phyloP scores from a whole-genome alignment of 2,329 filamentous ascomycete species.

The Ophiostoma fasciatum region DNA sequence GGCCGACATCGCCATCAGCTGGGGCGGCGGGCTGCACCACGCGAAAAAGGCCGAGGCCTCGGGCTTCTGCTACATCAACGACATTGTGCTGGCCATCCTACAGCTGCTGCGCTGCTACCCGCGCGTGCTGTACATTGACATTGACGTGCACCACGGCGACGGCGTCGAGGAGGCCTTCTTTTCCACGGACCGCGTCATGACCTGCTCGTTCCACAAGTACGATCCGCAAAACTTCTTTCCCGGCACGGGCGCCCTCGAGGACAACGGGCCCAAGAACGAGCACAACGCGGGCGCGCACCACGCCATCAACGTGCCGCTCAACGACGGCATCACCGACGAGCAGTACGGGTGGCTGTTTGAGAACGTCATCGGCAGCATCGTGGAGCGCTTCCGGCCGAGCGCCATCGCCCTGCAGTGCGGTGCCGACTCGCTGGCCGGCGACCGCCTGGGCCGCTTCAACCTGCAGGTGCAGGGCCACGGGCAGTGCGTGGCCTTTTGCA shows the following conservation, averaged over 20 bases:
- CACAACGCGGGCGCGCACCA: constrained; percentile 81
- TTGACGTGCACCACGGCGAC: constrained; percentile 77
- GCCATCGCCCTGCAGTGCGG: constrained; percentile 94
- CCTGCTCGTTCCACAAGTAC: constrained; percentile 93
- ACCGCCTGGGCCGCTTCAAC: constrained; percentile 90
- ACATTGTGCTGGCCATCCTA: constrained; percentile 87
- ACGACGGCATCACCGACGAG: constrained; percentile 81
- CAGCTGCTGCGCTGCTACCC: constrained; percentile 71
- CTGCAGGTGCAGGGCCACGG: constrained; percentile 91
- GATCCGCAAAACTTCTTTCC: constrained; percentile 75
- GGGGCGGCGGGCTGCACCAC: constrained; percentile 92
- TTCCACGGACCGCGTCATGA: constrained; percentile 72
- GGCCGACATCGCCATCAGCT: constrained; percentile 92
- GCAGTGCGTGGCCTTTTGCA: constrained; percentile 79
- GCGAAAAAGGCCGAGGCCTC: constrained; percentile 89
- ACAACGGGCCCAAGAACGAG: constrained; percentile 70
- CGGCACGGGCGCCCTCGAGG: constrained; percentile 73
- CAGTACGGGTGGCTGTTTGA: constrained; percentile 82
- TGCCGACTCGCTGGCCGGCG: constrained; percentile 84
- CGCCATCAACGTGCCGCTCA: constrained; percentile 76
- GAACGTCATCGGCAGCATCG: constrained; percentile 60
- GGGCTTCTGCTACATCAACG: constrained; percentile 98
- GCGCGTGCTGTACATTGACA: constrained; percentile 85
- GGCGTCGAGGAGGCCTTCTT: constrained; percentile 78
- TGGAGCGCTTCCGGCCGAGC: constrained; percentile 71